phyloP scores from a whole-genome alignment of 257 asterid genomes.

The Solanum rostratum region DNA sequence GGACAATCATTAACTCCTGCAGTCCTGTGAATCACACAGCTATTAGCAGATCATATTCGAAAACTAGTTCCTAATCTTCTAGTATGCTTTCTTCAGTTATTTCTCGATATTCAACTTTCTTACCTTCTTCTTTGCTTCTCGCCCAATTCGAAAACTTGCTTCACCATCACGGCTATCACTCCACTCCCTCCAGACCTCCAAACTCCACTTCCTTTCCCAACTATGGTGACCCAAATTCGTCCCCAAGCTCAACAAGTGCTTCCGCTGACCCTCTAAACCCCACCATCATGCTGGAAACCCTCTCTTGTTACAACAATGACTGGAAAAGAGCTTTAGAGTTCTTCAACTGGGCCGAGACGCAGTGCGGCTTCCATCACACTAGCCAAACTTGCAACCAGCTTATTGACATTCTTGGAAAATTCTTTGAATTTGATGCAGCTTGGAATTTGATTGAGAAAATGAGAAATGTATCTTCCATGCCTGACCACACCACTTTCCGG shows the following conservation, averaged over 20 bases:
- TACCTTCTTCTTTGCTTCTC: conserved; percentile 16
- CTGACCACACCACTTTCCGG: conserved; percentile 67
- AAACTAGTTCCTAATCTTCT: neutral
- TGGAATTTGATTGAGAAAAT: conserved; percentile 54
- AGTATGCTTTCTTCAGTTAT: conserved; percentile 30
- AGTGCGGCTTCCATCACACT: conserved; percentile 49
- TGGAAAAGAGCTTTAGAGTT: conserved; percentile 80
- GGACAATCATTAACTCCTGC: neutral
- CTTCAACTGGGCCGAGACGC: conserved; percentile 72
- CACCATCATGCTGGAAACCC: conserved; percentile 40
- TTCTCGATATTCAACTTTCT: conserved; percentile 19
- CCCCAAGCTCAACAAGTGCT: conserved; percentile 9
- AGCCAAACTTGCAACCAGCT: conserved; percentile 54
- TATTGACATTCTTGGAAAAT: conserved; percentile 75
- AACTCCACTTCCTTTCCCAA: conserved; percentile 9
- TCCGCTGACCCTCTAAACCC: conserved; percentile 18
- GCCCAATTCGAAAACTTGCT: conserved; percentile 19
- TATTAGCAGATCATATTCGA: neutral
- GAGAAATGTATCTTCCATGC: conserved; percentile 31
- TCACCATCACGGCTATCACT: neutral
- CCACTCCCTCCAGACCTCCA: neutral
- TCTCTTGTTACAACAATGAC: conserved; percentile 63
- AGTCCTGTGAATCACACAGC: neutral
- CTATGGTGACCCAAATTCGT: conserved; percentile 1
- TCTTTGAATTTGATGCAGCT: conserved; percentile 57